Base-by-base conservation (phyloP, 176 grass and related monocot genomes). In the Zoysia pacifica region DNA sequence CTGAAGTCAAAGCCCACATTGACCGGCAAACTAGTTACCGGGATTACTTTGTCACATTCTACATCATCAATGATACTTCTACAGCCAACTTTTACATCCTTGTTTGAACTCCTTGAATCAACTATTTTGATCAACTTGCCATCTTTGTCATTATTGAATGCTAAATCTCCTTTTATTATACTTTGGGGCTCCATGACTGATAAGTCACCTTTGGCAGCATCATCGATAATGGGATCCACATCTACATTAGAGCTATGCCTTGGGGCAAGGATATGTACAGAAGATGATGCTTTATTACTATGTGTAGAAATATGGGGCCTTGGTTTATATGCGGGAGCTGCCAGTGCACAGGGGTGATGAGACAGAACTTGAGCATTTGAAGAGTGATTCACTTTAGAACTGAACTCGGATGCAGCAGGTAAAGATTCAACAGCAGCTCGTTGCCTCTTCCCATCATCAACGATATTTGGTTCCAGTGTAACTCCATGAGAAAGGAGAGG, bases 211-310 rank as follows among this genome's bases (percentile, higher is more conserved):
- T 48, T 36, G 35, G 43, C 49, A 54, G 59, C 28, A 75, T 83
- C 67, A 61, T n/a, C 75, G 65, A 63, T 28, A 84, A 49, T 70
- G 45, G 73, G 43, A 78, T 54, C 20, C 79, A 43, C 49, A 67
- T 81, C 78, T 64, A 71, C 62, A 82, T 77, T 85, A 61, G 73
- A 54, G 47, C 70, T 81, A 94, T 59, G 85, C 28, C 67, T 81
- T 4, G 55, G 67, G 75, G 76, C 55, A 84, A 69, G 45, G 82
- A 83, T 65, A 80, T 77, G 86, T 59, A 72, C 0, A 11, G 62
- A 84, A 52, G 64, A 72, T 51, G 82, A 83, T 73, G 74, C 69
- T 79, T 80, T 75, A 65, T 48, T 69, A 70, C 48, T 62, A 76
- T 41, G 41, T 9, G 48, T 48, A 81, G 39, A 71, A 47, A 80